These are phyloP conservation scores for Astragalus glycyphyllos DNA, from an alignment of 306 rosid genomes.

Conservation along the genomic window DNA sequence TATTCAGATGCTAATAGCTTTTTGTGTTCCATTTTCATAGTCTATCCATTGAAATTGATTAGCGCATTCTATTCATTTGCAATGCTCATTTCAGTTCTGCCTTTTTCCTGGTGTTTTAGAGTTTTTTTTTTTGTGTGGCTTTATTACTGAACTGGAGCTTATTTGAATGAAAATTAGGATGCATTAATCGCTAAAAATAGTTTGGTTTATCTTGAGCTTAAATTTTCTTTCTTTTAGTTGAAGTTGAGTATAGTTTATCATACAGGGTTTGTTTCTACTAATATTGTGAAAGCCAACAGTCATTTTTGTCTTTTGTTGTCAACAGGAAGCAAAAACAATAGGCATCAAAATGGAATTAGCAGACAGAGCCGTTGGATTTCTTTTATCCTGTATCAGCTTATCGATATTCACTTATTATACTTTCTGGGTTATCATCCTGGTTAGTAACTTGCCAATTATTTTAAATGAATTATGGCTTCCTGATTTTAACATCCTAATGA, in stretches of 20 bases:
- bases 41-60: no score
- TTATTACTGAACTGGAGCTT: no score
- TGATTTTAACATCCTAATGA: conserved; percentile 21
- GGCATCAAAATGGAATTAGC: conserved; percentile 73
- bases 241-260: background rate
- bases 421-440: conserved; percentile 96
- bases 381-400: conserved; percentile 73
- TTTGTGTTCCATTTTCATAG: no score
- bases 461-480: background rate
- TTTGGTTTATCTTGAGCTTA: no score
- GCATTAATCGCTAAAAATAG: no score
- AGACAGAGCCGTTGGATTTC: conserved; percentile 84
- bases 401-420: conserved; percentile 87
- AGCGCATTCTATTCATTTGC: no score
- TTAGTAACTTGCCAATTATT: conserved; percentile 47
- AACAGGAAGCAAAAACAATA: conserved; percentile 52
- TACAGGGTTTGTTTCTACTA: background rate
- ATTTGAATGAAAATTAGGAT: no score
- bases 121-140: no score
- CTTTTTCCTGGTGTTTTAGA: no score
- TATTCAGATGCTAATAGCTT: no score
- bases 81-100: no score
- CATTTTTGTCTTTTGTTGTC: conserved; percentile 35
- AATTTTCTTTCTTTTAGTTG: no score
- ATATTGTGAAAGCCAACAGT: conserved; percentile 3